Evolutionary conservation across 2,329 filamentous ascomycete genomes (phyloP).

Genomic region (Claviceps cyperi): DNA sequence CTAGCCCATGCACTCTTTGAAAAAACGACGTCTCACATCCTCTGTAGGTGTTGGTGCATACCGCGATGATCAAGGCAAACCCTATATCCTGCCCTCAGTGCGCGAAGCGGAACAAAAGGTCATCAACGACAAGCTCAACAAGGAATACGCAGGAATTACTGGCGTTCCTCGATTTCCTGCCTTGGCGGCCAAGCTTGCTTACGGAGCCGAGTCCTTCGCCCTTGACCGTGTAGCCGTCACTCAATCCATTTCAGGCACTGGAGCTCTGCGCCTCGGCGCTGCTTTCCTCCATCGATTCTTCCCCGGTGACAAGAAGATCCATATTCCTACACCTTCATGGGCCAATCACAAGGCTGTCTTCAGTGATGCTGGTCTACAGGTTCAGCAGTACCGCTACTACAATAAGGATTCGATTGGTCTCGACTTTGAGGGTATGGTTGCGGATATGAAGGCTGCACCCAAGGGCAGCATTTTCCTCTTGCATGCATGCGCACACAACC

Average conservation of each 20-base stretch:
- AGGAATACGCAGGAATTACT: conserved; percentile 97
- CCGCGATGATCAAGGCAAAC: conserved; percentile 95
- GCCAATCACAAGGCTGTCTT: conserved; percentile 97
- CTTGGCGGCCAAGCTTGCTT: conserved; percentile 80
- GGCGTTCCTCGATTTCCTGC: conserved; percentile 90
- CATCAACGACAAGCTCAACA: conserved; percentile 65
- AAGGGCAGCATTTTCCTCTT: conserved; percentile 81
- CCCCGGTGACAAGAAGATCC: conserved; percentile 85
- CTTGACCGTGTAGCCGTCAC: conserved; percentile 78
- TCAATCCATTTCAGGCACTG: conserved; percentile 95
- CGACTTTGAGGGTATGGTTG: conserved; percentile 87
- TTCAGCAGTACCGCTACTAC: conserved; percentile 97
- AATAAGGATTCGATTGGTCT: conserved; percentile 97
- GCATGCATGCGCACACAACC: conserved; percentile 96
- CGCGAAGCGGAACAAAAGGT: conserved; percentile 78
- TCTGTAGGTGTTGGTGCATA: conserved; percentile 82
- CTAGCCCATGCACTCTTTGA: conserved; percentile 4
- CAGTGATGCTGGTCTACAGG: conserved; percentile 77
- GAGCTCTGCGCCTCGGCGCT: conserved; percentile 85
- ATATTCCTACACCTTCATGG: conserved; percentile 93
- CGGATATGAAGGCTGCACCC: conserved; percentile 79
- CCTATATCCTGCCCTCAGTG: conserved; percentile 91
- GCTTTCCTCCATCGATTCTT: conserved; percentile 88
- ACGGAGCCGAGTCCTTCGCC: conserved; percentile 64
- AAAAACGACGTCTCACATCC: conserved; percentile 7